A percentile compares a stretch with the other conserved stretches of the same genome.
Conservation (phyloP, 1,139 yeast species). For the Protomyces inundatus region DNA sequence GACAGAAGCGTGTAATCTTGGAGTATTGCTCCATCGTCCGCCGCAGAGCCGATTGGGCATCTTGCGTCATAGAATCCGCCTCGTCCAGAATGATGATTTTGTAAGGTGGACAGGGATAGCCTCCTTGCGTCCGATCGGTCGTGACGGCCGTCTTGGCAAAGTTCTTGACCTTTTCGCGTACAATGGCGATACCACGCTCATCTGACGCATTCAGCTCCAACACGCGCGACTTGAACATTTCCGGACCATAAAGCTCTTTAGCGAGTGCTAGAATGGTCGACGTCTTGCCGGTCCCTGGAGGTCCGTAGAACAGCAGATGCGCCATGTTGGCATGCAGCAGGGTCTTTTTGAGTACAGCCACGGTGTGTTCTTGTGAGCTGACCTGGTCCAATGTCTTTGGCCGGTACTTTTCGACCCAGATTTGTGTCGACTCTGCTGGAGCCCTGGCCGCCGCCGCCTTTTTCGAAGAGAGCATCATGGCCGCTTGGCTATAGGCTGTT, state of each 20-base stretch:
- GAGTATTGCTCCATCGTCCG: slow-evolving; percentile 96
- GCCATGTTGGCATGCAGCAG: slow-evolving; percentile 75
- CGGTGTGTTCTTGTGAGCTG: slow-evolving; percentile 87
- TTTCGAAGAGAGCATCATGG: neutral
- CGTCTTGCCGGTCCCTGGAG: slow-evolving; percentile 97
- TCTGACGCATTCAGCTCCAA: slow-evolving; percentile 93
- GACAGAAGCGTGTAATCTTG: slow-evolving; percentile 82
- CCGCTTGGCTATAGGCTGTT: too few species aligned
- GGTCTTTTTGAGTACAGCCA: slow-evolving; percentile 74
- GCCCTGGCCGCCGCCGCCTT: neutral
- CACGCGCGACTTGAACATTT: slow-evolving; percentile 65
- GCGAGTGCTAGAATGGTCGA: slow-evolving; percentile 88
- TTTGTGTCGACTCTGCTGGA: slow-evolving; percentile 1
- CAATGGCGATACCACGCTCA: slow-evolving; percentile 89
- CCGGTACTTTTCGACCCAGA: slow-evolving; percentile 40
- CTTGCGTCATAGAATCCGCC: slow-evolving; percentile 98
- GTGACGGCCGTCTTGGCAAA: slow-evolving; percentile 87
- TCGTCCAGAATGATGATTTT: slow-evolving; percentile 81
- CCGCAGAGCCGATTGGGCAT: slow-evolving; percentile 91
- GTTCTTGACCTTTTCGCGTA: slow-evolving; percentile 83
- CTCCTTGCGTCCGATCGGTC: slow-evolving; percentile 60
- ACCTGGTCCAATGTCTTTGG: slow-evolving; percentile 82
- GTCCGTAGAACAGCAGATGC: slow-evolving; percentile 93
- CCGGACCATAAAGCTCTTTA: slow-evolving; percentile 63
- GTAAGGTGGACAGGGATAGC: slow-evolving; percentile 92